phyloP scores from a whole-genome alignment of 2,329 filamentous ascomycete species.

The Pseudocercospora macadamiae region DNA sequence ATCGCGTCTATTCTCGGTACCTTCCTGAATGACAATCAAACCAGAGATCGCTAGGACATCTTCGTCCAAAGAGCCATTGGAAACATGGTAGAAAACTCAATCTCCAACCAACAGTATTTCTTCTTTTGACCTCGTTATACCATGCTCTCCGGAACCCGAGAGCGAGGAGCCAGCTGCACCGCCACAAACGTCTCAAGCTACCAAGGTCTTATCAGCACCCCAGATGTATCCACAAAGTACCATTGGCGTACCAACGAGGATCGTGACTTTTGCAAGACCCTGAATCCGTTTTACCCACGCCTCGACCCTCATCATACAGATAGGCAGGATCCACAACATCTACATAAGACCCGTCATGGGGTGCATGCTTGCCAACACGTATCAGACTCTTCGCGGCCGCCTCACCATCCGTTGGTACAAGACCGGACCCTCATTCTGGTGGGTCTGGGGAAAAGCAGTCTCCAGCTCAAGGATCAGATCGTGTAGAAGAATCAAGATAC shows the following conservation, averaged over 20 bases:
- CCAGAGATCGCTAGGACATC: no score
- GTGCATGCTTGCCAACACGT: conserved; percentile 11
- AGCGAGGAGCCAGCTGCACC: conserved; percentile 13
- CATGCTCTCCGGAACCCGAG: no score
- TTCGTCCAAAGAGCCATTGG: not conserved
- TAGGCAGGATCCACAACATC: conserved; percentile 23
- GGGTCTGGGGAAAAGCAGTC: conserved; percentile 9
- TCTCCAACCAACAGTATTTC: no score
- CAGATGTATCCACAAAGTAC: conserved; percentile 28
- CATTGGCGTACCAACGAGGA: conserved; percentile 1
- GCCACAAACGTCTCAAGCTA: no score
- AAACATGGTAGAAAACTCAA: not conserved
- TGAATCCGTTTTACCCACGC: no score
- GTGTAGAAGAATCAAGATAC: not conserved
- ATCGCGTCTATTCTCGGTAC: no score
- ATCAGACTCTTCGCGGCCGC: not conserved
- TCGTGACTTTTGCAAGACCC: conserved; percentile 1
- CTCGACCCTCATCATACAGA: conserved; percentile 18
- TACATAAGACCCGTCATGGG: conserved; percentile 23
- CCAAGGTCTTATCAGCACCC: conserved; percentile 9
- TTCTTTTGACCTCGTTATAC: no score
- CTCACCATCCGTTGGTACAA: not conserved
- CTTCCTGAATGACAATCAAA: no score
- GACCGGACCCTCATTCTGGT: not conserved
- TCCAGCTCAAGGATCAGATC: not conserved